These are phyloP conservation scores for Leishmania tarentolae DNA, from an alignment of 208 protist species.

Conservation along the genomic window DNA sequence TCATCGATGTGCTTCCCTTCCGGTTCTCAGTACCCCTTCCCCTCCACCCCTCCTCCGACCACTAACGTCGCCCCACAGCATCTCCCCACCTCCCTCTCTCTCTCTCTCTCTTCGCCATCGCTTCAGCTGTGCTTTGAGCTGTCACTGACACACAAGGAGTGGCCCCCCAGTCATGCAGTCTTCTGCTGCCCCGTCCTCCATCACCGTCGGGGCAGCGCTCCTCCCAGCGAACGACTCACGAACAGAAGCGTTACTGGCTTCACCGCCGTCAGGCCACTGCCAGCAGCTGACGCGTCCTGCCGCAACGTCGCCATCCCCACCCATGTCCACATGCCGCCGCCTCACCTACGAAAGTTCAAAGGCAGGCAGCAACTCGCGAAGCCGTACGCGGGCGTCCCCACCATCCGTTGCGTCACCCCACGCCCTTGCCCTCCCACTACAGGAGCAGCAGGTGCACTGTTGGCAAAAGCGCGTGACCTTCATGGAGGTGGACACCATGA, in stretches of 20 bases:
- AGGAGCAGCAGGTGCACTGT: slow-evolving; percentile 1
- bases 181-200: background rate
- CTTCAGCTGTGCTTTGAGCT: background rate
- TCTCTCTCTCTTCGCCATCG: background rate
- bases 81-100: background rate
- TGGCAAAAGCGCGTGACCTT: slow-evolving; percentile 2
- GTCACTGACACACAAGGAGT: background rate
- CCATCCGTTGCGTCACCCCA: background rate
- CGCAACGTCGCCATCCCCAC: slow-evolving; percentile 22
- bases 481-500: background rate
- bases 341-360: slow-evolving; percentile 32
- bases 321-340: slow-evolving; percentile 27
- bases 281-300: background rate
- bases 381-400: slow-evolving; percentile 3
- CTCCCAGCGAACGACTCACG: background rate
- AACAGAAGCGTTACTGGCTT: background rate
- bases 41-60: background rate
- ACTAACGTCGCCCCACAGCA: background rate
- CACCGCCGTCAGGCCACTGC: background rate
- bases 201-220: slow-evolving; percentile 1
- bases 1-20: background rate
- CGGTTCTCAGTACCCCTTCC: too few species aligned
- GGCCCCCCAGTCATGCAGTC: background rate
- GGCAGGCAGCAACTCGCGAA: slow-evolving; percentile 17
- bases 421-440: background rate